Percentiles rank a stretch among this genome's conserved stretches.
phyloP scores from a whole-genome alignment of 2,329 filamentous ascomycete genomes.

The Atkinsonella texensis region DNA sequence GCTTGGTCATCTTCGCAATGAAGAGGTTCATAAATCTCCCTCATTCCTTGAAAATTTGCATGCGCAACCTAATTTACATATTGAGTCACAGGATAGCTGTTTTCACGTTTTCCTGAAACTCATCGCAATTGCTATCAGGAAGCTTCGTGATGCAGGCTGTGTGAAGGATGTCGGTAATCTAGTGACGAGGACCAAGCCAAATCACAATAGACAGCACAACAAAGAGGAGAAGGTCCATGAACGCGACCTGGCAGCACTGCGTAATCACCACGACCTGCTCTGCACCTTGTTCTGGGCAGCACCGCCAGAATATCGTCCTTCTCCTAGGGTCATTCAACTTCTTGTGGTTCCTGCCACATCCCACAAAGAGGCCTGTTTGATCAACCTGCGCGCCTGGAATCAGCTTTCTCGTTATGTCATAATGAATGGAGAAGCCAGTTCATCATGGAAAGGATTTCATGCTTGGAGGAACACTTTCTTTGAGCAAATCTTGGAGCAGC shows the following conservation, averaged over 20 bases:
- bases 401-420: constrained; percentile 49
- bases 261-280: constrained; percentile 58
- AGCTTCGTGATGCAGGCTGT: constrained; percentile 33
- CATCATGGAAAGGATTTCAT: constrained; percentile 33
- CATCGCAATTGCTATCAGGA: constrained; percentile 43
- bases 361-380: constrained; percentile 54
- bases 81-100: constrained; percentile 45
- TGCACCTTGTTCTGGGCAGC: constrained; percentile 55
- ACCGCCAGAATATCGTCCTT: constrained; percentile 41
- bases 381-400: constrained; percentile 51
- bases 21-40: constrained; percentile 49
- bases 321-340: constrained; percentile 42
- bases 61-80: constrained; percentile 30
- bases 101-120: constrained; percentile 59
- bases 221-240: constrained; percentile 50
- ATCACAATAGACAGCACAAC: constrained; percentile 51
- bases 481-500: constrained; percentile 44
- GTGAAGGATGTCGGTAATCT: constrained; percentile 49
- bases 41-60: constrained; percentile 46
- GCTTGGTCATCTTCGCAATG: constrained; percentile 51
- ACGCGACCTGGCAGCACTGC: constrained; percentile 49
- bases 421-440: constrained; percentile 31
- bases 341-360: constrained; percentile 47
- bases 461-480: constrained; percentile 46
- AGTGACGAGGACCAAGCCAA: constrained; percentile 49